A percentile compares a stretch with the other conserved stretches of the same genome.
Evolutionary conservation across 2,329 filamentous ascomycete species (phyloP).

Genomic region (Pseudocercospora musae): DNA sequence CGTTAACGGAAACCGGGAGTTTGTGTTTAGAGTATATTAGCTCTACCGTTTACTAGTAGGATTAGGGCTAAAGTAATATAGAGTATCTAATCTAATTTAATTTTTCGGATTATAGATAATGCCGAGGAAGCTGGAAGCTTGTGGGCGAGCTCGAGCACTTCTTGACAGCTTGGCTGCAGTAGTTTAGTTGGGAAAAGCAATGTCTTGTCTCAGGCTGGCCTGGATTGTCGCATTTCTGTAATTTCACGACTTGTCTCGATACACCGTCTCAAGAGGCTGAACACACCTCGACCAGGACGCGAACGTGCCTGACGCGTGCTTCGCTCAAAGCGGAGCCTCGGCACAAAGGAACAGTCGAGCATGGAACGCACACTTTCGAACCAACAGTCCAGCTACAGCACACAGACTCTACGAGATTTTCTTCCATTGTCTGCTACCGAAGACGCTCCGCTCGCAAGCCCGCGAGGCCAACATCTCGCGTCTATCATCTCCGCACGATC

Average conservation of each 20-base stretch:
- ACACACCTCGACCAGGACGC: neutral
- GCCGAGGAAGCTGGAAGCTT: neutral
- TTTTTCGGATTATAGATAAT: too few relatives aligned
- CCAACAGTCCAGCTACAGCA: slow-evolving; percentile 20
- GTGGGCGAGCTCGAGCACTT: neutral
- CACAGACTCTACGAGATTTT: slow-evolving; percentile 34
- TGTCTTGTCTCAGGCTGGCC: neutral
- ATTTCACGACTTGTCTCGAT: neutral
- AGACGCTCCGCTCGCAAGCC: slow-evolving; percentile 35
- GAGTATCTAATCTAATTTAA: neutral
- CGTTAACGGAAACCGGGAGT: too few relatives aligned
- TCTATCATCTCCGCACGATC: slow-evolving; percentile 28
- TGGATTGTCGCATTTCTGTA: neutral
- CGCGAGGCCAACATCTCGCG: slow-evolving; percentile 46
- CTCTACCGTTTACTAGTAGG: too few relatives aligned
- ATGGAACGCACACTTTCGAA: slow-evolving; percentile 9
- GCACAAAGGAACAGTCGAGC: neutral
- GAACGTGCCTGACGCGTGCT: slow-evolving; percentile 1
- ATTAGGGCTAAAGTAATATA: too few relatives aligned
- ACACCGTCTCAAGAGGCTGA: neutral
- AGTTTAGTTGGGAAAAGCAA: neutral
- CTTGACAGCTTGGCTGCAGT: neutral
- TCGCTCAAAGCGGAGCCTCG: neutral
- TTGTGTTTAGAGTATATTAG: too few relatives aligned
- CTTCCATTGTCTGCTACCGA: slow-evolving; percentile 41